phyloP scores from a whole-genome alignment of 2,329 filamentous ascomycete genomes.

The Ophiocordyceps polyrhachis-furcata region DNA sequence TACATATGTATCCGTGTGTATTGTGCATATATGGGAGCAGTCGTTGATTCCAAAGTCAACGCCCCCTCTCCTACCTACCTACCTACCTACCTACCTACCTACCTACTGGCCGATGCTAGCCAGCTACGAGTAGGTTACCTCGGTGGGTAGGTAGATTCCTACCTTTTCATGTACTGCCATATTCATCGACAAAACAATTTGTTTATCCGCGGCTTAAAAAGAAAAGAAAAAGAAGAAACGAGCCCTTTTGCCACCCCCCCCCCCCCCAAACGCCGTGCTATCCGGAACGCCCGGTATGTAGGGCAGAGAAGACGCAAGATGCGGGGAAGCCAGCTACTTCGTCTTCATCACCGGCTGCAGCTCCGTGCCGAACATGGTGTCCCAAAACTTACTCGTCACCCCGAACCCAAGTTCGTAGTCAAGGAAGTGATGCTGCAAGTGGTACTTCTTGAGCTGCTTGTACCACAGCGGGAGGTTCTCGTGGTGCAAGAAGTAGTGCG shows the following conservation, averaged over 20 bases:
- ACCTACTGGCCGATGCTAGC: too few species aligned
- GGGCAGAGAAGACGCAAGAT: not conserved
- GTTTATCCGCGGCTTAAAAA: too few species aligned
- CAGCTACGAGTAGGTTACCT: too few species aligned
- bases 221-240: too few species aligned
- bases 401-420: constrained; percentile 97
- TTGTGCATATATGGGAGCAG: too few species aligned
- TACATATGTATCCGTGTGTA: too few species aligned
- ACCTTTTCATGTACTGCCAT: too few species aligned
- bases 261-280: constrained; percentile 4
- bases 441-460: constrained; percentile 88
- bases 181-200: too few species aligned
- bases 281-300: constrained; percentile 4
- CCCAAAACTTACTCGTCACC: constrained; percentile 94
- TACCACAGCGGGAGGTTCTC: constrained; percentile 81
- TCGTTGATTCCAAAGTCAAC: too few species aligned
- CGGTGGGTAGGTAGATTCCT: too few species aligned
- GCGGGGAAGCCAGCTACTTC: constrained; percentile 6
- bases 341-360: constrained; percentile 26
- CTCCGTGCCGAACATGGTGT: constrained; percentile 78
- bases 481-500: constrained; percentile 97
- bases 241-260: not conserved
- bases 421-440: constrained; percentile 91
- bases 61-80: too few species aligned
- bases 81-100: too few species aligned